Base-by-base conservation (phyloP, 345 rosid species). In the Cardamine chenopodiifolia region DNA sequence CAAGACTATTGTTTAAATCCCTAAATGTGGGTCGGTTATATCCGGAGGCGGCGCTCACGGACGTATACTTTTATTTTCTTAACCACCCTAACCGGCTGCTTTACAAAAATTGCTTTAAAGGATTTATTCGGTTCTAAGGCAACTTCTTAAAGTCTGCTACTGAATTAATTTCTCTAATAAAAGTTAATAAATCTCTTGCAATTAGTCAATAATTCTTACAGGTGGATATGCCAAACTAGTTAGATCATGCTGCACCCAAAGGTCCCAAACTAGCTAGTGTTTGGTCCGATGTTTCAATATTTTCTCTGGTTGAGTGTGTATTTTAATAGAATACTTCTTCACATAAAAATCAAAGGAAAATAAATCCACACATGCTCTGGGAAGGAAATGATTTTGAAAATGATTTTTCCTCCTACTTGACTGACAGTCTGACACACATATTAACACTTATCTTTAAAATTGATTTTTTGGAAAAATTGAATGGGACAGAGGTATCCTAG, bases 11-110 rank as follows among this genome's bases (percentile, higher is more conserved):
- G 14, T 28, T 18, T 20, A 19, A 12, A 40, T 17, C 18, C 2
- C 6, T 26, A n/a, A n/a, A 70, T 8, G 59, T 59, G 67, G 59
- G 67, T 71, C 49, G 28, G 59, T 34, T 47, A 49, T 66, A 3
- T 20, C 7, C 35, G 10, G 5, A 70, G 39, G 47, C 22, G 7
- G 66, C 34, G 58, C 13, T 59, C 32, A 59, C 7, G 48, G 52
- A 57, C 56, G n/a, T 18, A 8, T n/a, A n/a, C n/a, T n/a, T n/a
- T n/a, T n/a, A n/a, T n/a, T n/a, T n/a, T n/a, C 14, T 20, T 25
- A 40, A 49, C 19, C 17, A 53, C 12, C 9, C 57, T 53, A 53
- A 52, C 6, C 31, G 57, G 31, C 8, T 52, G 57, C 31, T 23
- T 52, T 22, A 3, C 13, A 25, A 53, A 53, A 12, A 23, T 49